Base-by-base conservation (phyloP, 345 rosid species). In the Lumnitzera racemosa region DNA sequence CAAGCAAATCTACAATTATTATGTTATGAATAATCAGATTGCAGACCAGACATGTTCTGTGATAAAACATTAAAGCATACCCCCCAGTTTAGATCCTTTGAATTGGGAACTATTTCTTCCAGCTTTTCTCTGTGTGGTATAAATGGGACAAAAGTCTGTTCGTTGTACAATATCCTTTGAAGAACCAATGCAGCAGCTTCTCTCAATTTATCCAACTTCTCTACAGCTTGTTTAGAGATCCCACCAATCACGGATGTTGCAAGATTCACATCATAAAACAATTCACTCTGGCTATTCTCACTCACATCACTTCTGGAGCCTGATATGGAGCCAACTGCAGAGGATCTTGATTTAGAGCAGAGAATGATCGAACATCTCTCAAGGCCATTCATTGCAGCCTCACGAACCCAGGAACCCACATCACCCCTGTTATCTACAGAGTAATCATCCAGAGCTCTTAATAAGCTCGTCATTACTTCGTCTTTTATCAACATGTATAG, bases 391-490 rank as follows among this genome's bases (percentile, higher is more conserved):
- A 94, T 75, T 61, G 97, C 95, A 76, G 97, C 99, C 74, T 87
- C 97, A 71, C 99, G 96, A 71, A 94, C 87, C 99, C 99, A 94
- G 58, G 97, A 94, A 68, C 99, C 97, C 47, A 90, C 96, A 84
- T 94, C 99, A 57, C 99, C 97, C 72, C 99, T 76, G 62, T 94
- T 86, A 69, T 94, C 99, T 23, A 86, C 89, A 4, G 97, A 94
- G 75, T 94, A 94, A 71, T 94, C 99, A 70, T 84, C 77, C 56
- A 94, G 90, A 76, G 99, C 95, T 80, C 67, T 79, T 58, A 88
- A 82, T 72, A 94, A 78, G 66, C 84, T 77, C 62, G 55, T 68
- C 91, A 88, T 83, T 74, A 94, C 99, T 72, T 94, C 85, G 27
- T 83, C 72, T 77, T 80, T 94, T 60, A 90, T 90, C 57, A 86